These are phyloP conservation scores for Pyrrhoderma lamaoense DNA, from an alignment of 1,284 basidiomycete species.

Conservation along the genomic window DNA sequence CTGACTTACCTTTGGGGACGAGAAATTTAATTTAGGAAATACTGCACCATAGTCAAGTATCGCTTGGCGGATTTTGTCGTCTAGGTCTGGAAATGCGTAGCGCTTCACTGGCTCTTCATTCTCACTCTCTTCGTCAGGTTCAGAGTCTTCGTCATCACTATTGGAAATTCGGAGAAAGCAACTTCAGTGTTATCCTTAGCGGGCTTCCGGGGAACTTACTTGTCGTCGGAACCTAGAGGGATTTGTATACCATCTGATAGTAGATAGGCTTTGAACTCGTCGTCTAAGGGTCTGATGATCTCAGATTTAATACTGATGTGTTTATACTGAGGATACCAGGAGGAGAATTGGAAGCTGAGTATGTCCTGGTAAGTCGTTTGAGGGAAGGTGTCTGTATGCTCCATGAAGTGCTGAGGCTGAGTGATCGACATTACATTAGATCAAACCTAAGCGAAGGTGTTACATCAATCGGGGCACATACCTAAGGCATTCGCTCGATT, in stretches of 20 bases:
- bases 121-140: conserved; percentile 31
- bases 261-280: conserved; percentile 67
- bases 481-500: too few species aligned
- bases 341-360: conserved; percentile 76
- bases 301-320: conserved; percentile 70
- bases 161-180: too few species aligned
- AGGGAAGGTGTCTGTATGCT: conserved; percentile 40
- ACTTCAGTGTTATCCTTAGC: conserved; percentile 28
- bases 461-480: too few species aligned
- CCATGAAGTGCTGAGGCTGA: too few species aligned
- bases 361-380: conserved; percentile 44
- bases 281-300: conserved; percentile 63
- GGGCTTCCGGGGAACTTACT: neutral
- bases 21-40: conserved; percentile 95
- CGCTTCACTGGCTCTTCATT: conserved; percentile 30
- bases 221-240: conserved; percentile 69
- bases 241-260: conserved; percentile 76
- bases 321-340: conserved; percentile 80
- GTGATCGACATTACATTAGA: too few species aligned
- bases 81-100: conserved; percentile 73
- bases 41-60: conserved; percentile 72
- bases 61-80: conserved; percentile 62
- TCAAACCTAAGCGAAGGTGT: too few species aligned
- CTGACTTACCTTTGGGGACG: conserved; percentile 68
- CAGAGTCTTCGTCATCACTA: conserved; percentile 10